A percentile compares a stretch with the other conserved stretches of the same genome.
Evolutionary conservation across 768 basidiomycete genomes (phyloP).

Genomic region (Hirschioporus abietinus): DNA sequence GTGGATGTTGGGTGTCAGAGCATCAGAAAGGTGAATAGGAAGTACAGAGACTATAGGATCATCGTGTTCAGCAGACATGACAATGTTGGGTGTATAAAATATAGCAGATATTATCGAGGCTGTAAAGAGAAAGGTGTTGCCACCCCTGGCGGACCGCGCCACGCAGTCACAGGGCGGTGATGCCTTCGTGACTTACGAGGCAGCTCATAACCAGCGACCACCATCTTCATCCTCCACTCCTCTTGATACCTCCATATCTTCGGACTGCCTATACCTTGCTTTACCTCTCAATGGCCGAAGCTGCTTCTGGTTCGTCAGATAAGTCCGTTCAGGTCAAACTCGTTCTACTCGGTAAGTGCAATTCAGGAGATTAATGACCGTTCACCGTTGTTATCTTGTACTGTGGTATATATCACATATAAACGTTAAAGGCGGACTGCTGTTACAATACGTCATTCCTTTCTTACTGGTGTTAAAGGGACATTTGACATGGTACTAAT

Average conservation of each 20-base stretch:
- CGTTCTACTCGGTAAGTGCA: slow-evolving; percentile 78
- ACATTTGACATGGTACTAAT: slow-evolving; percentile 5
- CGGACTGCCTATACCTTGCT: background rate
- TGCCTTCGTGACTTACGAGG: background rate
- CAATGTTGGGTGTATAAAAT: background rate
- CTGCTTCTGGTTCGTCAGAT: slow-evolving; percentile 69
- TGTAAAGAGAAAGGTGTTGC: background rate
- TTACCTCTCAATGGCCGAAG: slow-evolving; percentile 54
- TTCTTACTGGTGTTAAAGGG: background rate
- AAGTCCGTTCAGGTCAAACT: slow-evolving; percentile 98
- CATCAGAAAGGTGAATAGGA: slow-evolving; percentile 68
- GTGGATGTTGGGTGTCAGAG: slow-evolving; percentile 58
- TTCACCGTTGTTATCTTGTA: slow-evolving; percentile 9
- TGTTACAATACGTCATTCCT: background rate
- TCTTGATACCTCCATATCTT: background rate
- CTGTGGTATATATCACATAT: slow-evolving; percentile 1
- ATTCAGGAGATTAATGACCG: slow-evolving; percentile 8
- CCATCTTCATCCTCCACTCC: background rate
- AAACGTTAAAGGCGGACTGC: background rate
- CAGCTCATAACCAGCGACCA: background rate
- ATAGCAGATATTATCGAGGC: background rate
- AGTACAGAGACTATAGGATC: slow-evolving; percentile 65
- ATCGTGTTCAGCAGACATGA: slow-evolving; percentile 23
- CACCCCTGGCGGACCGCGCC: slow-evolving; percentile 1
- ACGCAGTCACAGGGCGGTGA: background rate